Conservation (phyloP, 1,284 basidiomycete genomes). For the Porodaedalea pini region DNA sequence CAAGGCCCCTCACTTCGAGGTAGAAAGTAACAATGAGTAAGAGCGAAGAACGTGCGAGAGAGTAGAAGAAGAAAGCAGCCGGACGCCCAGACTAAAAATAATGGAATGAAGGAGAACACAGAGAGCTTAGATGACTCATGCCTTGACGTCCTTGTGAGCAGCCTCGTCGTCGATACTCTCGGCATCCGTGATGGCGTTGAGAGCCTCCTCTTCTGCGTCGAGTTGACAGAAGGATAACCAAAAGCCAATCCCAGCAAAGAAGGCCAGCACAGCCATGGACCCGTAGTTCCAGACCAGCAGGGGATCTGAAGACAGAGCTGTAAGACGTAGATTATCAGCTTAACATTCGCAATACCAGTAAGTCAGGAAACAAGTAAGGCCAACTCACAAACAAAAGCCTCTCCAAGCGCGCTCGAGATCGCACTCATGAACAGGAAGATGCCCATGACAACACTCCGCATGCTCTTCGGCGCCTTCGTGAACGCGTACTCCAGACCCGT, state of each 20-base stretch:
- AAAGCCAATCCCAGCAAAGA: constrained; percentile 48
- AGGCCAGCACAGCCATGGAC: constrained; percentile 38
- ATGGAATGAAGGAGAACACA: too few relatives aligned
- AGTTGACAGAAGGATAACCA: constrained; percentile 59
- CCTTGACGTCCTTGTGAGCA: not conserved
- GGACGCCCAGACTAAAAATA: too few relatives aligned
- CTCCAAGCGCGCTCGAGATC: constrained; percentile 57
- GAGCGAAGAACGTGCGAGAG: too few relatives aligned
- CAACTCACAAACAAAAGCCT: constrained; percentile 45
- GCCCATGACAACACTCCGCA: constrained; percentile 78
- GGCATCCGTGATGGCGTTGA: constrained; percentile 40
- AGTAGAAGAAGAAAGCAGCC: too few relatives aligned
- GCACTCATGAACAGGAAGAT: constrained; percentile 71
- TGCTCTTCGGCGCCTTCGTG: constrained; percentile 79
- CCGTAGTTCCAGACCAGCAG: constrained; percentile 52
- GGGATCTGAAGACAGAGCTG: constrained; percentile 40
- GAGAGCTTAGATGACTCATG: too few relatives aligned
- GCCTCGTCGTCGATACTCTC: not conserved
- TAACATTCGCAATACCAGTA: not conserved
- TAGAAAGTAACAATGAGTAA: too few relatives aligned
- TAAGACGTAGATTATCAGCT: not conserved
- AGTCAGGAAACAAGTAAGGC: not conserved
- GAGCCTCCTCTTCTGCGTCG: constrained; percentile 56
- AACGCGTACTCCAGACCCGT: constrained; percentile 86
- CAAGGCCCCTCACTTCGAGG: too few relatives aligned